Evolutionary conservation across 768 basidiomycete species (phyloP).

Genomic region (Amanita exitialis): DNA sequence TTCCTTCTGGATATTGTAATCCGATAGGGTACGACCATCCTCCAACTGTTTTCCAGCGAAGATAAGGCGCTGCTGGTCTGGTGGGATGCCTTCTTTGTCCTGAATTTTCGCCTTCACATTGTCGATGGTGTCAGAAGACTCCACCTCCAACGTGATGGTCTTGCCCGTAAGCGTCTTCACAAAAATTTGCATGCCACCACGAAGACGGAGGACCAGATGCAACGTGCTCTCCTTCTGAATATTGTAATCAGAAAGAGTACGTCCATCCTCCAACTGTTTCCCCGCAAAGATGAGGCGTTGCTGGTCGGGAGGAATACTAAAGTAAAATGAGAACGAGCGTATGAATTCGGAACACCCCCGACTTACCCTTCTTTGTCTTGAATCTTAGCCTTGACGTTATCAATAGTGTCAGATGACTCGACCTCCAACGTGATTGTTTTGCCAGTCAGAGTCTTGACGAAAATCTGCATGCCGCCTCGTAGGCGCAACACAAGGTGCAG

Average conservation of each 20-base stretch:
- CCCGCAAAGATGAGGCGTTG: slow-evolving; percentile 76
- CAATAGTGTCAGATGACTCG: slow-evolving; percentile 62
- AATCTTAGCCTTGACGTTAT: slow-evolving; percentile 73
- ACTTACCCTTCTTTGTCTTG: slow-evolving; percentile 80
- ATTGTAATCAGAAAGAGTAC: slow-evolving; percentile 62
- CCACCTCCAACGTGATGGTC: slow-evolving; percentile 85
- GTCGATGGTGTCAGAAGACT: slow-evolving; percentile 69
- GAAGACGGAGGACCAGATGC: slow-evolving; percentile 40
- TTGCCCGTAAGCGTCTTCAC: slow-evolving; percentile 86
- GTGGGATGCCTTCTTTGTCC: slow-evolving; percentile 77
- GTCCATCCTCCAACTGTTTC: slow-evolving; percentile 78
- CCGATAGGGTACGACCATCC: slow-evolving; percentile 67
- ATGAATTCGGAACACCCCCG: neutral
- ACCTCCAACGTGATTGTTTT: slow-evolving; percentile 75
- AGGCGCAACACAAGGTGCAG: slow-evolving; percentile 6
- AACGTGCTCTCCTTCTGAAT: slow-evolving; percentile 58
- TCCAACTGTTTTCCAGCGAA: slow-evolving; percentile 81
- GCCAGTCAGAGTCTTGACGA: slow-evolving; percentile 50
- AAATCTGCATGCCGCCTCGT: slow-evolving; percentile 31
- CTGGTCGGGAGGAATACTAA: slow-evolving; percentile 67
- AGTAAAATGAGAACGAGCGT: slow-evolving; percentile 8
- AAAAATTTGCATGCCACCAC: slow-evolving; percentile 70
- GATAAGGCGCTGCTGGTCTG: slow-evolving; percentile 72
- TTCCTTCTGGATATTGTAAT: slow-evolving; percentile 63
- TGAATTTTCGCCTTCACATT: slow-evolving; percentile 80